Conservation (phyloP, 306 rosid genomes). For the Casuarina equisetifolia region DNA sequence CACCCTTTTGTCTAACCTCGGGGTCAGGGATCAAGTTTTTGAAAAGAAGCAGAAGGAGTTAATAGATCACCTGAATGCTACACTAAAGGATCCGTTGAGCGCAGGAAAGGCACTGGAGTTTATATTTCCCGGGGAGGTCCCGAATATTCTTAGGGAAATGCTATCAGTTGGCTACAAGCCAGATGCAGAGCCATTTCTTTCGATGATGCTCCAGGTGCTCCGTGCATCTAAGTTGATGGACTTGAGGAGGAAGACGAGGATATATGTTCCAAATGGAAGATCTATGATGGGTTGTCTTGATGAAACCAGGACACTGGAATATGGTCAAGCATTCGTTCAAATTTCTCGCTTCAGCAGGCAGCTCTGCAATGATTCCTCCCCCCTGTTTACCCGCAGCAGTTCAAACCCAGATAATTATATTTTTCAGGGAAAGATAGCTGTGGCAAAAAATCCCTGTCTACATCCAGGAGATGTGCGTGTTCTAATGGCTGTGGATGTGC, state of each 20-base stretch:
- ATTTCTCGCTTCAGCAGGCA: conserved; percentile 14
- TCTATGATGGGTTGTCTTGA: conserved; percentile 49
- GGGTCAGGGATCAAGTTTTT: conserved; percentile 32
- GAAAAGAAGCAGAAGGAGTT: conserved; percentile 25
- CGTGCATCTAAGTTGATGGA: conserved; percentile 36
- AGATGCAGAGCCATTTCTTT: conserved; percentile 41
- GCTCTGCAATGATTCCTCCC: not conserved
- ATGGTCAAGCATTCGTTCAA: conserved; percentile 46
- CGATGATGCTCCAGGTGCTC: conserved; percentile 37
- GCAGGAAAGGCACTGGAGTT: conserved; percentile 34
- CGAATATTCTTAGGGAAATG: conserved; percentile 35
- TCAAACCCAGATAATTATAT: conserved; percentile 1
- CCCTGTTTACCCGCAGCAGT: not conserved
- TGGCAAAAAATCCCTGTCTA: conserved; percentile 46
- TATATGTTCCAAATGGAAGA: conserved; percentile 39
- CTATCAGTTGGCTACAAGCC: conserved; percentile 38
- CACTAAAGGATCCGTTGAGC: conserved; percentile 29
- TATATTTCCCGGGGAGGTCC: conserved; percentile 34
- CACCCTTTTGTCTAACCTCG: conserved; percentile 40
- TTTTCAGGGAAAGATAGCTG: conserved; percentile 29
- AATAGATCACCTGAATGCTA: conserved; percentile 24
- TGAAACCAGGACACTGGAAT: conserved; percentile 39
- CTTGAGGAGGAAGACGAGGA: conserved; percentile 23
- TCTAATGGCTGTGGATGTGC: conserved; percentile 38
- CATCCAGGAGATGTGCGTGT: conserved; percentile 46